A percentile compares a stretch with the other conserved stretches of the same genome.
phyloP scores from a whole-genome alignment of 2,329 filamentous ascomycete species.

The Cordyceps militaris region DNA sequence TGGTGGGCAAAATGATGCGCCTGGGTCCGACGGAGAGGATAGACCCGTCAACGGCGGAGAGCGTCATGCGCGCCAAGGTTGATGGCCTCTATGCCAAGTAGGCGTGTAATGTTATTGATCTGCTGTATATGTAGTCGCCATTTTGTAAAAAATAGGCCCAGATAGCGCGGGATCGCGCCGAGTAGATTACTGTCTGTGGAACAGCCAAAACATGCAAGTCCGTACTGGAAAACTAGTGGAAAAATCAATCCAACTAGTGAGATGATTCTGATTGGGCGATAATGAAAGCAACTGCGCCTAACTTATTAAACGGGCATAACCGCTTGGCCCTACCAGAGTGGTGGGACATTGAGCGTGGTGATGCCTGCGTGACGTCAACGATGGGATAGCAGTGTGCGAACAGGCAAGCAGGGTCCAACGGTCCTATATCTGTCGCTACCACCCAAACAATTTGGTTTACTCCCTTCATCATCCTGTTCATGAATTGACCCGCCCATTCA shows the following conservation, averaged over 20 bases:
- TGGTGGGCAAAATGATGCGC: slow-evolving; percentile 53
- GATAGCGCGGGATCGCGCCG: background rate
- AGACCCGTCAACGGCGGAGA: slow-evolving; percentile 45
- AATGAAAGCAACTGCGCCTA: background rate
- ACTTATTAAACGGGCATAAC: background rate
- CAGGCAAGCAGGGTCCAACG: background rate
- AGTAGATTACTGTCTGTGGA: background rate
- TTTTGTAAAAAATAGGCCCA: background rate
- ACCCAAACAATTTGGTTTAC: background rate
- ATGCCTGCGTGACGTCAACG: slow-evolving; percentile 11
- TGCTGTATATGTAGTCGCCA: background rate
- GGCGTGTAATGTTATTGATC: background rate
- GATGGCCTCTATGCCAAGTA: background rate
- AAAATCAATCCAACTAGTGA: too few species aligned
- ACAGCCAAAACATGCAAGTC: too few species aligned
- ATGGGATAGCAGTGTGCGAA: background rate
- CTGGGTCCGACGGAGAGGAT: slow-evolving; percentile 47
- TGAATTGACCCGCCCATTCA: background rate
- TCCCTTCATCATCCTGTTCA: slow-evolving; percentile 5
- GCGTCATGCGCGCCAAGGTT: slow-evolving; percentile 30
- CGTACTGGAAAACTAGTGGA: background rate
- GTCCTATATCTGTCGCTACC: background rate
- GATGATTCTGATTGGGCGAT: too few species aligned
- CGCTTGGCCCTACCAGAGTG: background rate
- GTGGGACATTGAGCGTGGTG: background rate